Conservation (phyloP, 2,329 filamentous ascomycete species). For the Diplodia seriata region DNA sequence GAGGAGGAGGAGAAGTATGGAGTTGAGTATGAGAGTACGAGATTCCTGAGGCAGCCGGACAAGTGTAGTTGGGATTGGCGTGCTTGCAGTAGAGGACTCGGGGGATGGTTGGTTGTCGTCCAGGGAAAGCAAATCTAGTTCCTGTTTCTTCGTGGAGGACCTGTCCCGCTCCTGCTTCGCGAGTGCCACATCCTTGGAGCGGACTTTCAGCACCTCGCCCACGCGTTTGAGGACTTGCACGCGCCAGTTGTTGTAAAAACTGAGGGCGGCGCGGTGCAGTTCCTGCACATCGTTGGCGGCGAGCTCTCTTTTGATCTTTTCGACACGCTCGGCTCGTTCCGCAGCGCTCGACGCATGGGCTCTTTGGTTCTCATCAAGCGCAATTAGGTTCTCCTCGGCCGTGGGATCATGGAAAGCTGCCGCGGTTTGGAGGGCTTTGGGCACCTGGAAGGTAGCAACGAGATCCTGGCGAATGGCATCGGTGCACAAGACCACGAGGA, state of each 20-base stretch:
- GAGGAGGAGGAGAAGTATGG: slow-evolving; percentile 73
- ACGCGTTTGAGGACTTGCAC: slow-evolving; percentile 72
- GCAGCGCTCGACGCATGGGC: slow-evolving; percentile 37
- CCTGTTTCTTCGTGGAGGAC: slow-evolving; percentile 39
- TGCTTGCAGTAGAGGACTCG: slow-evolving; percentile 37
- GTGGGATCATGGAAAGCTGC: slow-evolving; percentile 1
- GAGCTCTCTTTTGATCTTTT: slow-evolving; percentile 54
- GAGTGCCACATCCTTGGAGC: slow-evolving; percentile 37
- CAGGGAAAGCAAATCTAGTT: slow-evolving; percentile 57
- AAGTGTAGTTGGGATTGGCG: slow-evolving; percentile 56
- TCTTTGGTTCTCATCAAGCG: slow-evolving; percentile 38
- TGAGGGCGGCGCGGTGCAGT: slow-evolving; percentile 72
- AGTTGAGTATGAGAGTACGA: slow-evolving; percentile 72
- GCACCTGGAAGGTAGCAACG: slow-evolving; percentile 40
- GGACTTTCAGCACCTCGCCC: slow-evolving; percentile 64
- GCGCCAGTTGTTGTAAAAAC: slow-evolving; percentile 83
- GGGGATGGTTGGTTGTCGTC: neutral
- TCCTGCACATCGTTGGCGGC: slow-evolving; percentile 63
- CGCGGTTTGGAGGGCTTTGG: slow-evolving; percentile 26
- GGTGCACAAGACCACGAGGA: slow-evolving; percentile 54
- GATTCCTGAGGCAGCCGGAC: slow-evolving; percentile 66
- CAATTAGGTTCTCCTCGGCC: slow-evolving; percentile 36
- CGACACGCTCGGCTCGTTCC: slow-evolving; percentile 41
- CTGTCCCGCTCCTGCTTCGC: slow-evolving; percentile 41
- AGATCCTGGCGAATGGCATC: slow-evolving; percentile 51